A percentile compares a stretch with the other conserved stretches of the same genome.
phyloP scores from a whole-genome alignment of 1,284 basidiomycete species.

The Ustilago hordei region DNA sequence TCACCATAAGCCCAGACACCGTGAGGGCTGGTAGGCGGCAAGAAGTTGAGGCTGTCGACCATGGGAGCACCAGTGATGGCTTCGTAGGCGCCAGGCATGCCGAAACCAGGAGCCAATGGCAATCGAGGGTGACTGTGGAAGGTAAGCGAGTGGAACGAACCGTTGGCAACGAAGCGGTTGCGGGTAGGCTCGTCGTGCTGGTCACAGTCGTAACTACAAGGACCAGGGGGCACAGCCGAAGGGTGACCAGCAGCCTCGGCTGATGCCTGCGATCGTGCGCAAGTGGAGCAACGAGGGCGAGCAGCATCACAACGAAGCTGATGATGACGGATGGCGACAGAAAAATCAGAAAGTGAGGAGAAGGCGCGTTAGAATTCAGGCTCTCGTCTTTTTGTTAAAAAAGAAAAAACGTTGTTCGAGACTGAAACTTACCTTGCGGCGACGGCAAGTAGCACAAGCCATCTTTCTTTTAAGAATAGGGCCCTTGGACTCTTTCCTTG shows the following conservation, averaged over 20 bases:
- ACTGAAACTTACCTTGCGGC: conserved; percentile 43
- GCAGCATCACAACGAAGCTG: conserved; percentile 56
- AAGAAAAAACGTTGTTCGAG: neutral
- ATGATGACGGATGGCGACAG: conserved; percentile 31
- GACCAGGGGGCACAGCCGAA: conserved; percentile 49
- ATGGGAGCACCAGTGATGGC: conserved; percentile 33
- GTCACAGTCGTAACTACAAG: conserved; percentile 50
- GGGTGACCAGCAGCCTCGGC: conserved; percentile 55
- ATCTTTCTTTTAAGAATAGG: conserved; percentile 56
- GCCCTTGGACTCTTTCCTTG: conserved; percentile 51
- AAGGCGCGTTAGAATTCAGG: conserved; percentile 25
- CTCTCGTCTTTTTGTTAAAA: neutral
- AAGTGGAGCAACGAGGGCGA: conserved; percentile 54
- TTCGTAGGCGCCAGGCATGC: conserved; percentile 34
- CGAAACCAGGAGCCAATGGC: conserved; percentile 44
- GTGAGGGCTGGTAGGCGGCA: conserved; percentile 49
- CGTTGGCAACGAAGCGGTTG: conserved; percentile 52
- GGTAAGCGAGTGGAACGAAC: conserved; percentile 54
- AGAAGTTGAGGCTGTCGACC: conserved; percentile 47
- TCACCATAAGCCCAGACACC: conserved; percentile 51
- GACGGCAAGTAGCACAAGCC: conserved; percentile 54
- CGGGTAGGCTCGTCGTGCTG: conserved; percentile 43
- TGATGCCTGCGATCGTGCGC: conserved; percentile 52
- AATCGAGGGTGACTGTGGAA: conserved; percentile 53
- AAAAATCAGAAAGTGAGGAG: neutral